Evolutionary conservation across 1,139 yeast genomes (phyloP), one percentile per base, ranked within the genome.

Genomic region (Debaryomyces nepalensis): DNA sequence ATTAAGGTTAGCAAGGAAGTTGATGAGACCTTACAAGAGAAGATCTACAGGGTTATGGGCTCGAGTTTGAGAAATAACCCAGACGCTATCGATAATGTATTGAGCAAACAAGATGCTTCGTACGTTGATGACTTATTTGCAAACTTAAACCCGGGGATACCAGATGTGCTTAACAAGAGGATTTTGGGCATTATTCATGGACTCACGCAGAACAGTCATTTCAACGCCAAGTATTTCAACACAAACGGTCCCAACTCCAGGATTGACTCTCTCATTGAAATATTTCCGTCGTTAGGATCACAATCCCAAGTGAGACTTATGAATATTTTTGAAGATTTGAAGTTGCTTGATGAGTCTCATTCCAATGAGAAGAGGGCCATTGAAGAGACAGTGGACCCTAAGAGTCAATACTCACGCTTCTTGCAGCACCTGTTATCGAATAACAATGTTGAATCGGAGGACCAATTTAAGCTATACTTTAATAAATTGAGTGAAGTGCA

Each of bases 11-110:
- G 57, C 3, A 52, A 58, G 3, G 41, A 44, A 5, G 15, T 39
- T 3, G 33, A 44, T 2, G 43, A 48, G 12, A 45, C 38, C 2
- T 30, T 42, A 15, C 48, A 64, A 40, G 88, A 84, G 45, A 55
- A 72, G 39, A 53, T 73, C 1, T 70, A 76, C 31, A 64, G 85
- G 49, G 67, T 82, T 33, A 66, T 84, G 50, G 78, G 81, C 0
- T 69, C 84, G 6, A 62, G 84, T 3, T 67, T 88, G 40, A 74
- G 96, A 53, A 89, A 89, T 58, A 89, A 89, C 55, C 82, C 83
- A 0, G 78, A 76, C 2, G 91, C 96, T 0, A 64, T 81, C 11
- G 42, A 43, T 3, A 53, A 55, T 37, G 47, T 63, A n/a, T 40
- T 65, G 27, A 29, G 37, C 3, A 45, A 51, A 7, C 51, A 52